Percentiles rank a stretch among this genome's conserved stretches.
phyloP scores from a whole-genome alignment of 305 asterid genomes.

The Fraxinus angustifolia region DNA sequence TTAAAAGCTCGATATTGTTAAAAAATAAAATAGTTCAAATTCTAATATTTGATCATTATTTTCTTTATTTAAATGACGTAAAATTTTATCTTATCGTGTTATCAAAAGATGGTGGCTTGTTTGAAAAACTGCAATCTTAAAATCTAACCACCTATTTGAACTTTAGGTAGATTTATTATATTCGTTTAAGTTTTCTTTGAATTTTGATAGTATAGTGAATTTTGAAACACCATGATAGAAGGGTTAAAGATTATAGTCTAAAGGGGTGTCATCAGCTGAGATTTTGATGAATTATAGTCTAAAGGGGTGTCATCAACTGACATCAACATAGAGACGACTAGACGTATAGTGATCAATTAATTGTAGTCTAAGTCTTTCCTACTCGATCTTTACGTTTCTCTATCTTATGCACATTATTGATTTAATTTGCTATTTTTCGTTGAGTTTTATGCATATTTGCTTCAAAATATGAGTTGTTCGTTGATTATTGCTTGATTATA shows the following conservation, averaged over 20 bases:
- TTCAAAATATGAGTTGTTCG: neutral
- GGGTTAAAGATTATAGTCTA: too few species aligned
- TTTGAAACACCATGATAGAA: too few species aligned
- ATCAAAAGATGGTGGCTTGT: neutral
- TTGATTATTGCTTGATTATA: neutral
- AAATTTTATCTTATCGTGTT: neutral
- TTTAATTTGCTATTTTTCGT: neutral
- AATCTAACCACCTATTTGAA: neutral
- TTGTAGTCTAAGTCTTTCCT: neutral
- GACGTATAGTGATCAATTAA: neutral
- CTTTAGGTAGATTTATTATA: neutral
- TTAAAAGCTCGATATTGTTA: neutral
- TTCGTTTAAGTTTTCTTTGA: neutral
- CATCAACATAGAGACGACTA: neutral
- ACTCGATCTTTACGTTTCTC: too few species aligned
- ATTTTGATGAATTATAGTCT: too few species aligned
- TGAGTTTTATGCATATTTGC: neutral
- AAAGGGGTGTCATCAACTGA: too few species aligned
- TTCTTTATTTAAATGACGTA: neutral
- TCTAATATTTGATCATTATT: neutral
- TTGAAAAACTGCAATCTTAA: neutral
- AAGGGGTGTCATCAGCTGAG: too few species aligned
- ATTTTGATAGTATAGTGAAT: neutral
- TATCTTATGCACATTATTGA: too few species aligned
- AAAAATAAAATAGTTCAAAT: neutral